A percentile compares a stretch with the other conserved stretches of the same genome.
Evolutionary conservation across 352 stramenopile genomes (phyloP).

Genomic region (Pythium plurisporium): DNA sequence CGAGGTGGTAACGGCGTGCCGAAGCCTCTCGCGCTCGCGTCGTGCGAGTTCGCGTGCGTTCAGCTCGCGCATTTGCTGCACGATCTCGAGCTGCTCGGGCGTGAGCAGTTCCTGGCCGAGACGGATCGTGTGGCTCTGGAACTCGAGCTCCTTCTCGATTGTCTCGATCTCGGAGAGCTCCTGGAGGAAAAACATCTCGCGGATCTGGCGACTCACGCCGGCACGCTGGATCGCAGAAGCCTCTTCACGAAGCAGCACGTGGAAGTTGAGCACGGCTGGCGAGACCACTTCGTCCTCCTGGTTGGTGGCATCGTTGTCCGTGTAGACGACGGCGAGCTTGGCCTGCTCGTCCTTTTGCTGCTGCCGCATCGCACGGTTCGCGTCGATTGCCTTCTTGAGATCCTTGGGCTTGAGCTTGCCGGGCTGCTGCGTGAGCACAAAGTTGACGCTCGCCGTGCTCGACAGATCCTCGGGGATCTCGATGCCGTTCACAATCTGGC

Average conservation of each 20-base stretch:
- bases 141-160: slow-evolving; percentile 79
- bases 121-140: slow-evolving; percentile 72
- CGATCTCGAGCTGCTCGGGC: slow-evolving; percentile 31
- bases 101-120: slow-evolving; percentile 61
- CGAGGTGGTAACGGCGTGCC: slow-evolving; percentile 32
- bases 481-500: slow-evolving; percentile 45
- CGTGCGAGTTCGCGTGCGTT: slow-evolving; percentile 27
- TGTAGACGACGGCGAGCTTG: slow-evolving; percentile 27
- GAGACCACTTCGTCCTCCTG: slow-evolving; percentile 8
- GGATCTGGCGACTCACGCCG: slow-evolving; percentile 46
- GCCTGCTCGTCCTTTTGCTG: slow-evolving; percentile 64
- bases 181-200: slow-evolving; percentile 84
- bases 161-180: slow-evolving; percentile 68
- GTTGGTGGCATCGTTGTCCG: neutral
- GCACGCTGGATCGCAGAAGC: slow-evolving; percentile 33
- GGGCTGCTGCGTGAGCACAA: slow-evolving; percentile 84
- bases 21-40: slow-evolving; percentile 41
- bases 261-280: slow-evolving; percentile 37
- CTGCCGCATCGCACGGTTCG: slow-evolving; percentile 59
- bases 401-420: slow-evolving; percentile 90
- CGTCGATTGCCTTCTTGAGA: slow-evolving; percentile 83
- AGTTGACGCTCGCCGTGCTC: slow-evolving; percentile 63
- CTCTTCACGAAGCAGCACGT: slow-evolving; percentile 53
- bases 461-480: slow-evolving; percentile 67
- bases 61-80: slow-evolving; percentile 46